These are phyloP conservation scores for Colletotrichum lini DNA, from an alignment of 2,329 filamentous ascomycete species.

Conservation along the genomic window DNA sequence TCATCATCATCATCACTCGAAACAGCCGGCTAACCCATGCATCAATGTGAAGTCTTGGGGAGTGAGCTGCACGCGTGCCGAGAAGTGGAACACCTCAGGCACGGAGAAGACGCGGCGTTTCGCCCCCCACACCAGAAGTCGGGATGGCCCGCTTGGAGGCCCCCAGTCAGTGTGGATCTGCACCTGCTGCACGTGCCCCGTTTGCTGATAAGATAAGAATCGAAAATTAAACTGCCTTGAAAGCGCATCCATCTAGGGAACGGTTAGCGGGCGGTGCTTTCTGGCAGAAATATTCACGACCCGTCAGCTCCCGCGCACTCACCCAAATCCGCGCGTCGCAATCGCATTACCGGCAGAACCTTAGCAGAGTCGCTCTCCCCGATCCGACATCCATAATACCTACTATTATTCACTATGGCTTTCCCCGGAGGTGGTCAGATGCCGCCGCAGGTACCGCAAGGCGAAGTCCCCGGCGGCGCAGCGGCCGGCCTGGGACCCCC, in stretches of 20 bases:
- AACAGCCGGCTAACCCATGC: not conserved
- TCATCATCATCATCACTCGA: not conserved
- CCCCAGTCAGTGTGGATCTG: not conserved
- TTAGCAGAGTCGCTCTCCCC: not conserved
- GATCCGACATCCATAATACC: not conserved
- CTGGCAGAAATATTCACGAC: slow-evolving; percentile 58
- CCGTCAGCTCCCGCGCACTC: slow-evolving; percentile 40
- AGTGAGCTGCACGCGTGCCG: not conserved
- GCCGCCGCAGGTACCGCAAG: slow-evolving; percentile 31
- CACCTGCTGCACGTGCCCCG: slow-evolving; percentile 27
- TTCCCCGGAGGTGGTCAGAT: slow-evolving; percentile 50
- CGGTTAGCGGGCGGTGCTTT: slow-evolving; percentile 50
- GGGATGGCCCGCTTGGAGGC: slow-evolving; percentile 25
- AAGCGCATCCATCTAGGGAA: not conserved
- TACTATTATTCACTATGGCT: slow-evolving; percentile 52
- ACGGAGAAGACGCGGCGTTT: slow-evolving; percentile 17
- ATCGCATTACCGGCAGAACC: slow-evolving; percentile 10
- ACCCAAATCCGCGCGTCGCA: slow-evolving; percentile 24
- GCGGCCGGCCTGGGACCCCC: slow-evolving; percentile 53
- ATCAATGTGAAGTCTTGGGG: too few species aligned
- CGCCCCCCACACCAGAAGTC: not conserved
- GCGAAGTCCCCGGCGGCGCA: slow-evolving; percentile 44
- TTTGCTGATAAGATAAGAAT: slow-evolving; percentile 36
- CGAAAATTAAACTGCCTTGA: slow-evolving; percentile 17
- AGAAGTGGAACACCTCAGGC: not conserved